These are phyloP conservation scores for Hanseniaspora hatyaiensis DNA, from an alignment of 805 yeast genomes.

Conservation along the genomic window DNA sequence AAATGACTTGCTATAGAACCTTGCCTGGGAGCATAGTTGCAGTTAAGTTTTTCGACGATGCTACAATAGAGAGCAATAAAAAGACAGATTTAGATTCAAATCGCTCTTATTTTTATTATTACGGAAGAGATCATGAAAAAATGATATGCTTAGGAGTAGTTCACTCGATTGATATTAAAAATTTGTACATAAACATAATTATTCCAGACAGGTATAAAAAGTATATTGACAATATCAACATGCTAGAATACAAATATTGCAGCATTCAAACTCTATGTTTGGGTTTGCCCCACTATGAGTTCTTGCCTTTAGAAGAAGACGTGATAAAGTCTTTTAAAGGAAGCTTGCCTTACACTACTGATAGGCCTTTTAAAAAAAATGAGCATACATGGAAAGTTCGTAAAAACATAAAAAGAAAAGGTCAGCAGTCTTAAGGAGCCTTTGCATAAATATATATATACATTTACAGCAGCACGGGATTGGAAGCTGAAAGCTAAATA, in stretches of 20 bases:
- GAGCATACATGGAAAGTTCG: conserved; percentile 51
- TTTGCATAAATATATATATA: neutral
- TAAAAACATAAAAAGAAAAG: conserved; percentile 42
- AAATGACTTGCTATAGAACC: conserved; percentile 16
- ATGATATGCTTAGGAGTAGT: conserved; percentile 44
- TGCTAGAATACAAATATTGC: conserved; percentile 36
- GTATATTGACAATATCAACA: conserved; percentile 18
- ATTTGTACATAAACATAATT: conserved; percentile 41
- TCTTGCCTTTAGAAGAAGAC: conserved; percentile 30
- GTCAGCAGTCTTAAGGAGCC: no score
- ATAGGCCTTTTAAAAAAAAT: conserved; percentile 27
- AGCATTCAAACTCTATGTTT: conserved; percentile 30
- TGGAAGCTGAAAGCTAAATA: no score
- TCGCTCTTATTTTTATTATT: neutral
- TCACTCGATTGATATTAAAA: conserved; percentile 46
- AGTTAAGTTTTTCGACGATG: neutral
- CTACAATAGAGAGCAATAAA: neutral
- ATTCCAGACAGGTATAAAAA: conserved; percentile 33
- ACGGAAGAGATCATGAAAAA: neutral
- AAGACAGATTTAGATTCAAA: no score
- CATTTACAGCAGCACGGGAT: neutral
- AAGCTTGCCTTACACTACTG: conserved; percentile 14
- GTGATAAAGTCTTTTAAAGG: conserved; percentile 18
- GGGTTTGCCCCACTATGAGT: conserved; percentile 51
- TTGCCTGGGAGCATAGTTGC: conserved; percentile 32